Evolutionary conservation across 805 yeast genomes (phyloP).

Genomic region (Clavispora asparagi): DNA sequence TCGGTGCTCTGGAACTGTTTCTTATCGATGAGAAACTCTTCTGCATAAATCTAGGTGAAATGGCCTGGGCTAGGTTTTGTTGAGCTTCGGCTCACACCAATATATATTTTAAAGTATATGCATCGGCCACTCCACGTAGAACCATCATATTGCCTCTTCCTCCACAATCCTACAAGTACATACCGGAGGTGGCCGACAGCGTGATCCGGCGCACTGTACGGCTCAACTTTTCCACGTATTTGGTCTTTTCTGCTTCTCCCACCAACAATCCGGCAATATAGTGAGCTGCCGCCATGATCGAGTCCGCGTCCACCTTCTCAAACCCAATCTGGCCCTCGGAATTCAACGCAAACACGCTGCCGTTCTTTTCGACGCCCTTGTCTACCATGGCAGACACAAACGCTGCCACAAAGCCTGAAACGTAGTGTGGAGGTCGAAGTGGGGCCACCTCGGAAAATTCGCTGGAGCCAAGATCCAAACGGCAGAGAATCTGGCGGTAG

Average conservation of each 20-base stretch:
- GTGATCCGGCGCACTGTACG: constrained; percentile 19
- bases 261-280: constrained; percentile 3
- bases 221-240: constrained; percentile 15
- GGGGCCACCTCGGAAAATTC: constrained; percentile 15
- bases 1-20: constrained; percentile 95
- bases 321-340: constrained; percentile 61
- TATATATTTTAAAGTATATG: no score
- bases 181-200: constrained; percentile 21
- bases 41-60: neutral
- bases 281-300: constrained; percentile 29
- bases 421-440: constrained; percentile 55
- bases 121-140: no score
- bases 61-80: no score
- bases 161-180: constrained; percentile 14
- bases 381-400: constrained; percentile 22
- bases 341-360: constrained; percentile 33
- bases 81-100: no score
- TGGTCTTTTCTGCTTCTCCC: neutral
- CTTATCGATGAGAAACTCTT: constrained; percentile 67
- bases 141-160: no score
- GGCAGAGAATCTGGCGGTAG: constrained; percentile 23
- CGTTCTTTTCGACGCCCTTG: neutral
- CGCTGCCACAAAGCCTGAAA: constrained; percentile 56
- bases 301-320: constrained; percentile 46
- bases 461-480: constrained; percentile 13